phyloP scores from a whole-genome alignment of 768 basidiomycete genomes.

The Termitomyces sp. region DNA sequence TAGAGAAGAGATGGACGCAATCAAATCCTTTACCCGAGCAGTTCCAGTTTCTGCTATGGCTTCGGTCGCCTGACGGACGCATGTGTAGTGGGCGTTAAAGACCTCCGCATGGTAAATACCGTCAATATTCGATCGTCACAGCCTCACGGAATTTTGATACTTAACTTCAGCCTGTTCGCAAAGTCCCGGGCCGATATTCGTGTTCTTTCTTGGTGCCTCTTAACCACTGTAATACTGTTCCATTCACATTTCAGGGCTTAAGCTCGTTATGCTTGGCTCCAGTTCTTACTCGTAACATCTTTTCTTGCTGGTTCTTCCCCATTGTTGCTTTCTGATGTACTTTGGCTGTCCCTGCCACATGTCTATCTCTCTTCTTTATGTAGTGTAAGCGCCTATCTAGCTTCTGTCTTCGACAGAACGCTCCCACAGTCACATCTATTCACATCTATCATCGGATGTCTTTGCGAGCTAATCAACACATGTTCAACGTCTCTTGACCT shows the following conservation, averaged over 20 bases:
- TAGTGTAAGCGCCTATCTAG: background rate
- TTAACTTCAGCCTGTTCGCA: background rate
- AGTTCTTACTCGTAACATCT: background rate
- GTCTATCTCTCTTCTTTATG: background rate
- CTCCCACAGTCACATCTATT: constrained; percentile 2
- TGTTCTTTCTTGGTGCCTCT: background rate
- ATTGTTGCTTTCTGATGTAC: background rate
- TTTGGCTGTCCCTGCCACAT: background rate
- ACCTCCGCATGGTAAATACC: background rate
- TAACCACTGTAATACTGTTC: background rate
- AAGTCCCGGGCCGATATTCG: background rate
- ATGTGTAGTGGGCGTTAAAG: constrained; percentile 47
- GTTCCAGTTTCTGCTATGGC: constrained; percentile 59
- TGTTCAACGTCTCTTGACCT: background rate
- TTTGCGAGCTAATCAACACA: background rate
- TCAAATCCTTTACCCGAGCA: constrained; percentile 61
- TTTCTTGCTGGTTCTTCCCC: background rate
- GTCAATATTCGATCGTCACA: background rate
- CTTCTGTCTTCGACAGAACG: background rate
- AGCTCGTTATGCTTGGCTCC: background rate
- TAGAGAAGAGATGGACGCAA: constrained; percentile 59
- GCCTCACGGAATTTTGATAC: too few relatives aligned
- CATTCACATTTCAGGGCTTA: background rate
- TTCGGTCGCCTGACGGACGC: constrained; percentile 40
- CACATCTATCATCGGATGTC: background rate